A percentile compares a stretch with the other conserved stretches of the same genome.
Conservation (phyloP, 768 basidiomycete species). For the Xerocomellus intermedius region DNA sequence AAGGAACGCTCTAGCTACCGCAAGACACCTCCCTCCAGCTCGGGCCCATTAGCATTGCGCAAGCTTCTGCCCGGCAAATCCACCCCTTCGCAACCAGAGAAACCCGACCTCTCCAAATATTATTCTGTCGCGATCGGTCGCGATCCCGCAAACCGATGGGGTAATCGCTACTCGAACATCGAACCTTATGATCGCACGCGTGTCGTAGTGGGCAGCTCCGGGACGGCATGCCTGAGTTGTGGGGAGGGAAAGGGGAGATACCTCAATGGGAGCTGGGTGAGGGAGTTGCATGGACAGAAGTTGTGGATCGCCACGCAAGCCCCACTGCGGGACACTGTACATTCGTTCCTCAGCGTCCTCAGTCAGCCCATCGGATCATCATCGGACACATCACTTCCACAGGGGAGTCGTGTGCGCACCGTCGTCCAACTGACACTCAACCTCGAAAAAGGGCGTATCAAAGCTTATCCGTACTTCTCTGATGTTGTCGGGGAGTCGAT, state of each 20-base stretch:
- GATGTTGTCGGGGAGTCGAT: constrained; percentile 50
- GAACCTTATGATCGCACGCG: constrained; percentile 82
- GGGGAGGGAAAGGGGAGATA: constrained; percentile 48
- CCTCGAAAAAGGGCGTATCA: constrained; percentile 65
- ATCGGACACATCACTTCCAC: constrained; percentile 20
- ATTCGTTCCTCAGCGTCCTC: constrained; percentile 75
- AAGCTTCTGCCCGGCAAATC: constrained; percentile 4
- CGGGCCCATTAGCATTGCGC: constrained; percentile 6
- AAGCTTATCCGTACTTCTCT: constrained; percentile 81
- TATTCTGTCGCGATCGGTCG: constrained; percentile 59
- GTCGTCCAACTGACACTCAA: constrained; percentile 80
- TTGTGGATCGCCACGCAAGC: constrained; percentile 90
- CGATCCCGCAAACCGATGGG: constrained; percentile 40
- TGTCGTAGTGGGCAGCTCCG: constrained; percentile 46
- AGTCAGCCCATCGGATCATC: constrained; percentile 46
- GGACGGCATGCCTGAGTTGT: constrained; percentile 13
- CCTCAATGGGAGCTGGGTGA: constrained; percentile 86
- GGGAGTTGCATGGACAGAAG: constrained; percentile 65
- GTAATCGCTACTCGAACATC: constrained; percentile 74
- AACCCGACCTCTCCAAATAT: constrained; percentile 34
- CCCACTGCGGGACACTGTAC: constrained; percentile 64
- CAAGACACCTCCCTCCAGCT: constrained; percentile 11
- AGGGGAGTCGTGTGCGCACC: constrained; percentile 56
- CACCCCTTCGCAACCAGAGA: constrained; percentile 9
- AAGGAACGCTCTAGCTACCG: constrained; percentile 33